Evolutionary conservation across 2,329 filamentous ascomycete genomes (phyloP).

Genomic region (Epicoccum nigrum): DNA sequence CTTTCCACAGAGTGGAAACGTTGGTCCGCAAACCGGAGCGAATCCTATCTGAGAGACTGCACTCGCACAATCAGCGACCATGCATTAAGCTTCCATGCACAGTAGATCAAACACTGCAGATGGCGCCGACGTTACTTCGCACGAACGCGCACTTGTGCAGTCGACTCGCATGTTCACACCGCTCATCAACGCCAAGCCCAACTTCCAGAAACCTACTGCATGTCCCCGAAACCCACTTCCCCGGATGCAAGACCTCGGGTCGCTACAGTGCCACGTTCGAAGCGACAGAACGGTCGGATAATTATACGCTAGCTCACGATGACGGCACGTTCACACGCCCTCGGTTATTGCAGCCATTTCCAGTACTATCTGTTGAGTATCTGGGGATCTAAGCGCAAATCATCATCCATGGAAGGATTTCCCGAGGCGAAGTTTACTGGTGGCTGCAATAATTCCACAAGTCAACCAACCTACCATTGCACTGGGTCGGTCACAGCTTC

Average conservation of each 20-base stretch:
- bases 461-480: not conserved
- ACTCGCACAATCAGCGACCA: conserved; percentile 10
- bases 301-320: not conserved
- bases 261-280: conserved; percentile 8
- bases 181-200: conserved; percentile 10
- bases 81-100: not conserved
- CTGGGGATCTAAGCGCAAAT: not conserved
- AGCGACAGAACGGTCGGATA: conserved; percentile 2
- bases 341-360: not conserved
- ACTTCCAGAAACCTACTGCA: conserved; percentile 2
- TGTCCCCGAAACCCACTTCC: conserved; percentile 13
- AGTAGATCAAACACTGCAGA: not conserved
- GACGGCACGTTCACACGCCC: not conserved
- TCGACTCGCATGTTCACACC: conserved; percentile 13
- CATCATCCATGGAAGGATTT: not conserved
- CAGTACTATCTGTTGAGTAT: not conserved
- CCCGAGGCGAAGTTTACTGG: not conserved
- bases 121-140: not conserved
- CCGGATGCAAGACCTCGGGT: conserved; percentile 5
- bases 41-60: not conserved
- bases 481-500: not conserved
- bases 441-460: not conserved
- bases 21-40: conserved; percentile 15
- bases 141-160: conserved; percentile 5
- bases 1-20: conserved; percentile 24